Evolutionary conservation across 805 yeast genomes (phyloP).

Genomic region (Martiniozyma abietophila): DNA sequence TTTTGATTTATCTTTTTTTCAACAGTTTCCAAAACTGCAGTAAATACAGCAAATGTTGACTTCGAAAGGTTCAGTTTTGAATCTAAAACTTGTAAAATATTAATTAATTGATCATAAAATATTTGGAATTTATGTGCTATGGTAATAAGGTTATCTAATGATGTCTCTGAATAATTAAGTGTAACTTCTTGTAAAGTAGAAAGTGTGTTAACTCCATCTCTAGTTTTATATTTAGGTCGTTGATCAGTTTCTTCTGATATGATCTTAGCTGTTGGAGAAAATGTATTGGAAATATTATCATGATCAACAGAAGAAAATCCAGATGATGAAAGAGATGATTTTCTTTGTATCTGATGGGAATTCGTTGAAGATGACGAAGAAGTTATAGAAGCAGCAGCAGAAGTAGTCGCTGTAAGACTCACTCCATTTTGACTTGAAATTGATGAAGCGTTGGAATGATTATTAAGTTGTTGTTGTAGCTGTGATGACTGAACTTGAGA

Average conservation of each 20-base stretch:
- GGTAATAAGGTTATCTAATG: conserved; percentile 11
- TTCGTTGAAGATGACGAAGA: conserved; percentile 4
- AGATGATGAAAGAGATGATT: too few species aligned
- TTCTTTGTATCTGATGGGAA: conserved; percentile 12
- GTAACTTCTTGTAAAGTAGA: conserved; percentile 7
- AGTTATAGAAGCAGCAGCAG: conserved; percentile 7
- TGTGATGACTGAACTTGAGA: background rate
- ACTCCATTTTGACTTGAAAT: conserved; percentile 11
- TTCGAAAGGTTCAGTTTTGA: conserved; percentile 10
- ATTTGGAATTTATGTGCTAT: conserved; percentile 18
- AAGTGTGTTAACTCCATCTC: conserved; percentile 7
- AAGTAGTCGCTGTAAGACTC: too few species aligned
- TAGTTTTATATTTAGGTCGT: conserved; percentile 5
- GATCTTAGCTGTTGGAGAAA: too few species aligned
- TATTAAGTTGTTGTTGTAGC: too few species aligned
- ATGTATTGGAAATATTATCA: too few species aligned
- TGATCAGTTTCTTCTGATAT: background rate
- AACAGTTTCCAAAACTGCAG: conserved; percentile 15
- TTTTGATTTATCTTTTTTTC: conserved; percentile 13
- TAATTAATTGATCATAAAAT: conserved; percentile 17
- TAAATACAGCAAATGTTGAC: conserved; percentile 13
- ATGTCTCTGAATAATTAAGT: conserved; percentile 1
- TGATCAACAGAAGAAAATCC: too few species aligned
- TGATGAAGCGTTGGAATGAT: conserved; percentile 12
- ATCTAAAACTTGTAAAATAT: conserved; percentile 12